Base-by-base conservation (phyloP, 2,329 filamentous ascomycete genomes). In the Xylogone sp. region DNA sequence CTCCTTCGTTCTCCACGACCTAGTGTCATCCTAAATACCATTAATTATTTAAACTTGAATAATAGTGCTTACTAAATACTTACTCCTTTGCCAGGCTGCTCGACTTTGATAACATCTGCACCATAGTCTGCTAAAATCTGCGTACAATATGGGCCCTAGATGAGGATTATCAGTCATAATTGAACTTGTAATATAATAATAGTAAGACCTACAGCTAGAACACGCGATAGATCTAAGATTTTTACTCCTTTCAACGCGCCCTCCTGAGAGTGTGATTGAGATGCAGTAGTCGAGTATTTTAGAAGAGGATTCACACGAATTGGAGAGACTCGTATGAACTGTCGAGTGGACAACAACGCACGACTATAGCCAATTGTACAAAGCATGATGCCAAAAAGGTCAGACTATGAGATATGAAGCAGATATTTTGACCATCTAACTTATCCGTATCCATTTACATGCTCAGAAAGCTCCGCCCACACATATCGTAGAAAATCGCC, bases 81-180 rank as follows among this genome's bases (percentile, higher is more conserved):
- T 53, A 67, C 62, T 22, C 66, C 64, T 46, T 64, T 61, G 47
- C 59, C 58, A n/a, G 47, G 46, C 39, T 73, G 63, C 51, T 75
- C 73, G 43, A 72, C 59, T 56, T 73, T 74, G 50, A 75, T 67
- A 1, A 75, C 68, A 19, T 69, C 66, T 0, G 72, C 73, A 0
- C 72, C 71, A 46, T 73, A 72, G 49, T 75, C 72, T 20, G 71
- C 72, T 2, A 75, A 66, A n/a, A 75, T 73, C 47, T 74, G 70
- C 3, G 68, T 70, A 34, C 69, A 71, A 43, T 68, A 71, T 0
- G 68, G 68, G 0, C 64, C 69, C 68, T 67, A 27, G 10, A 46
- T 13, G 16, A 27, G 3, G 5, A 19, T 47, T 34, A 24, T 39
- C 50, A 20, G 39, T 27, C 5, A 43, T 46, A 22, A 21, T 5